phyloP scores from a whole-genome alignment of 352 stramenopile species.

The Globisporangium irregulare region DNA sequence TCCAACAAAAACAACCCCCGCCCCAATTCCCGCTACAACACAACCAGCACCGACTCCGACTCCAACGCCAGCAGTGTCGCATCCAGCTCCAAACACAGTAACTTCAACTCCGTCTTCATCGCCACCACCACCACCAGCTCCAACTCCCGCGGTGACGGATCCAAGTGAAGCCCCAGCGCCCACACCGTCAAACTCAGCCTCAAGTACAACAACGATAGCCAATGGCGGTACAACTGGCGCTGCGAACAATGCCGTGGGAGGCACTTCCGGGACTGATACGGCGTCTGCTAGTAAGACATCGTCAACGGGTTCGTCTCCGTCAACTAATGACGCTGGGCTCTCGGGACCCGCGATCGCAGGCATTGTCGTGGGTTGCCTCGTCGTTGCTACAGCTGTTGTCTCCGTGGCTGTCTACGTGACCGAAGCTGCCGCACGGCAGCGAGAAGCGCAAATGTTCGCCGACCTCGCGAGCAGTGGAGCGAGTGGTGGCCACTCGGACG shows the following conservation, averaged over 20 bases:
- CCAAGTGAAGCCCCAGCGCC: neutral
- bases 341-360: neutral
- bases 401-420: neutral
- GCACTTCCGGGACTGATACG: neutral
- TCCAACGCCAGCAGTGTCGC: neutral
- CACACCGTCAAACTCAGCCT: neutral
- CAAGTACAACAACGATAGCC: neutral
- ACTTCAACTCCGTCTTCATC: neutral
- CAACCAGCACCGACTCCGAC: neutral
- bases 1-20: neutral
- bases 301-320: neutral
- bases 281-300: neutral
- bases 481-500: neutral
- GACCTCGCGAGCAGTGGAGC: conserved; percentile 2
- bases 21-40: neutral
- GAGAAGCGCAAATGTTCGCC: conserved; percentile 9
- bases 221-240: neutral
- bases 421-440: neutral
- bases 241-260: neutral
- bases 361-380: neutral
- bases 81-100: neutral
- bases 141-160: neutral
- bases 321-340: neutral
- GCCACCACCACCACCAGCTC: neutral
- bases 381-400: neutral